Percentiles rank a stretch among this genome's conserved stretches.
Conservation (phyloP, 164 flowering plant species). For the Umbellularia californica region DNA sequence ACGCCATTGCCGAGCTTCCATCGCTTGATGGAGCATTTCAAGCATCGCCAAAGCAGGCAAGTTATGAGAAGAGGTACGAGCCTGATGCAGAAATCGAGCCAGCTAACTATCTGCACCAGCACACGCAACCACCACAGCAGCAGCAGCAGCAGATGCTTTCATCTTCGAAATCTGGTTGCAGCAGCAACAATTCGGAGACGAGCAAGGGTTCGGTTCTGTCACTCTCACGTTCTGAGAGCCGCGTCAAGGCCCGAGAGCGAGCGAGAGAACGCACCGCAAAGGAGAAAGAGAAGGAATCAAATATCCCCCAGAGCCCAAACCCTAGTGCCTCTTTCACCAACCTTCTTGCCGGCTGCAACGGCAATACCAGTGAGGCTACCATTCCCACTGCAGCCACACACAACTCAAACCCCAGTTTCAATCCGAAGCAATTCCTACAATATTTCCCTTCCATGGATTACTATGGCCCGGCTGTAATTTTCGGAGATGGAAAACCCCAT, state of each 20-base stretch:
- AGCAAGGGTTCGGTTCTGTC: conserved; percentile 81
- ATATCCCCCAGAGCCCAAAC: conserved; percentile 17
- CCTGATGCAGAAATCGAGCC: conserved; percentile 31
- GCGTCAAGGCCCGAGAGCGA: conserved; percentile 68
- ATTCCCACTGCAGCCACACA: conserved; percentile 2
- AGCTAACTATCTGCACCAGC: background rate
- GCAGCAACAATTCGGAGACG: conserved; percentile 75
- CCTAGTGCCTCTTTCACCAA: conserved; percentile 61
- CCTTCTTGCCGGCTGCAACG: conserved; percentile 44
- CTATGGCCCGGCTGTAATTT: conserved; percentile 23
- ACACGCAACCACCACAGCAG: conserved; percentile 24
- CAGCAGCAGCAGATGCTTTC: conserved; percentile 22
- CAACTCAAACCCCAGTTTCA: background rate
- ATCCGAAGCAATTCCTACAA: background rate
- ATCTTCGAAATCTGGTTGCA: conserved; percentile 57
- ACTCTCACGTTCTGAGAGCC: conserved; percentile 52
- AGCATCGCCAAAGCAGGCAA: conserved; percentile 39
- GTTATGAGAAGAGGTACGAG: conserved; percentile 49
- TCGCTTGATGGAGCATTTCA: conserved; percentile 55
- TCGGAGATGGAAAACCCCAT: background rate
- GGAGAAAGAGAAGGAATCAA: conserved; percentile 50
- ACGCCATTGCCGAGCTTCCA: conserved; percentile 74
- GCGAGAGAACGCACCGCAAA: conserved; percentile 77
- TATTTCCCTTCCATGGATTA: conserved; percentile 43
- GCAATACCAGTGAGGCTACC: background rate